Evolutionary conservation across 148 eudicot species (phyloP).

Genomic region (Nepenthes mirabilis): DNA sequence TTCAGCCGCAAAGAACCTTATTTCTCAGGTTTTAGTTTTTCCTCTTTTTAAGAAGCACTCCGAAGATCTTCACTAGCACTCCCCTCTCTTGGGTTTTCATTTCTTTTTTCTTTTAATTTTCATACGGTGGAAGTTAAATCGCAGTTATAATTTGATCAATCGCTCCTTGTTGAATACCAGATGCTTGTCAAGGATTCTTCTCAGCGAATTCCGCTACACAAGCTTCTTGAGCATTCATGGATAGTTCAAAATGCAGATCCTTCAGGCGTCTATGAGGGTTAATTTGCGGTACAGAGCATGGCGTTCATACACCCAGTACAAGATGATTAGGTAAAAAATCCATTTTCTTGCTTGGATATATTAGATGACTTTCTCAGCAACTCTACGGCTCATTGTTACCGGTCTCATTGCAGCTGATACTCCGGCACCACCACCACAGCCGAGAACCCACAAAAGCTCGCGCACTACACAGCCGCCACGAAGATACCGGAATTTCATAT

Average conservation of each 20-base stretch:
- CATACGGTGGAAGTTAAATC: neutral
- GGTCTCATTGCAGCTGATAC: too few relatives aligned
- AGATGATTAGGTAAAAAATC: too few relatives aligned
- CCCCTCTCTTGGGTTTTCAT: neutral
- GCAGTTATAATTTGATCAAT: neutral
- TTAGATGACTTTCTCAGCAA: too few relatives aligned
- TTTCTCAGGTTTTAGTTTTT: slow-evolving; percentile 34
- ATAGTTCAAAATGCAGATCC: slow-evolving; percentile 87
- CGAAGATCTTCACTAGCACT: neutral
- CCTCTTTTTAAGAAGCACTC: neutral
- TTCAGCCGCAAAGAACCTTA: slow-evolving; percentile 71
- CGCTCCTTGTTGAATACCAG: slow-evolving; percentile 16
- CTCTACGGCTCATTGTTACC: too few relatives aligned
- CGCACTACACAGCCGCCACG: too few relatives aligned
- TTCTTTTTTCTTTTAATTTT: neutral
- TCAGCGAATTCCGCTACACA: slow-evolving; percentile 70
- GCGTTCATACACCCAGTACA: too few relatives aligned
- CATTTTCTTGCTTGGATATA: too few relatives aligned
- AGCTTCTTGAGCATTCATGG: slow-evolving; percentile 95
- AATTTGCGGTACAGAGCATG: too few relatives aligned
- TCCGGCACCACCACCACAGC: too few relatives aligned
- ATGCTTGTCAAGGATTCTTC: slow-evolving; percentile 94
- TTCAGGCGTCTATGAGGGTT: slow-evolving; percentile 49
- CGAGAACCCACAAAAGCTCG: too few relatives aligned
- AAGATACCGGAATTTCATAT: too few relatives aligned